Percentiles rank a stretch among this genome's conserved stretches.
Conservation (phyloP, 2,329 filamentous ascomycete species). For the Rutstroemia sp. region DNA sequence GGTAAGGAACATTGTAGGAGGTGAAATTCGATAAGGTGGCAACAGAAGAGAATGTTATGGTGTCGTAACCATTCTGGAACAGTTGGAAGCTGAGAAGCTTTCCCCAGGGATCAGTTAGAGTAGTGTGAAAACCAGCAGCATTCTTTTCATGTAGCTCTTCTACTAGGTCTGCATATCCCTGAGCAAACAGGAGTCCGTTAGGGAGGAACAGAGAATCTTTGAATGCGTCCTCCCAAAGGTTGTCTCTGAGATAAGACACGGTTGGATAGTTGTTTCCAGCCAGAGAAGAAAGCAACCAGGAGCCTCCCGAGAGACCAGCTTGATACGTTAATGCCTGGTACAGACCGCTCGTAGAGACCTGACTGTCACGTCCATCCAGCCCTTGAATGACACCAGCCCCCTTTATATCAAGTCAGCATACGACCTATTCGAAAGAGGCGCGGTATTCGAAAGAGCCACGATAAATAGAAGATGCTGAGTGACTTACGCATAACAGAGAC, state of each 20-base stretch:
- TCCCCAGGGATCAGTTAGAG: conserved; percentile 21
- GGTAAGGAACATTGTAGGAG: conserved; percentile 34
- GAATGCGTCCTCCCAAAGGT: conserved; percentile 36
- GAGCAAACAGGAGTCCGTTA: conserved; percentile 27
- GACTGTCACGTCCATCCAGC: conserved; percentile 35
- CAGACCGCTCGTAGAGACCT: conserved; percentile 33
- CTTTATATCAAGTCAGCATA: background rate
- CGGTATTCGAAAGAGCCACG: background rate
- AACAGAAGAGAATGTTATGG: conserved; percentile 20
- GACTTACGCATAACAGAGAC: conserved; percentile 21
- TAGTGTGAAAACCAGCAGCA: conserved; percentile 23
- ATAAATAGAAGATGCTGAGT: too few relatives aligned
- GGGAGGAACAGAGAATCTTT: conserved; percentile 33
- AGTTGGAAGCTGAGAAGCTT: conserved; percentile 21
- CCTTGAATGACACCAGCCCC: conserved; percentile 26
- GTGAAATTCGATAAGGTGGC: conserved; percentile 34
- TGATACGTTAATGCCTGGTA: conserved; percentile 41
- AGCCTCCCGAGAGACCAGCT: conserved; percentile 38
- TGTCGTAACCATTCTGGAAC: conserved; percentile 9
- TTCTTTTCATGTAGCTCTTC: conserved; percentile 24
- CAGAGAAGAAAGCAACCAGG: conserved; percentile 39
- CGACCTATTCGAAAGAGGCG: background rate
- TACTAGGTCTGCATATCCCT: conserved; percentile 18
- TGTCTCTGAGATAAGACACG: conserved; percentile 32
- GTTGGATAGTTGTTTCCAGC: conserved; percentile 40